Percentiles rank a stretch among this genome's conserved stretches.
These are phyloP conservation scores for Umbilicaria muhlenbergii DNA, from an alignment of 495 filamentous ascomycete genomes.

Conservation along the genomic window DNA sequence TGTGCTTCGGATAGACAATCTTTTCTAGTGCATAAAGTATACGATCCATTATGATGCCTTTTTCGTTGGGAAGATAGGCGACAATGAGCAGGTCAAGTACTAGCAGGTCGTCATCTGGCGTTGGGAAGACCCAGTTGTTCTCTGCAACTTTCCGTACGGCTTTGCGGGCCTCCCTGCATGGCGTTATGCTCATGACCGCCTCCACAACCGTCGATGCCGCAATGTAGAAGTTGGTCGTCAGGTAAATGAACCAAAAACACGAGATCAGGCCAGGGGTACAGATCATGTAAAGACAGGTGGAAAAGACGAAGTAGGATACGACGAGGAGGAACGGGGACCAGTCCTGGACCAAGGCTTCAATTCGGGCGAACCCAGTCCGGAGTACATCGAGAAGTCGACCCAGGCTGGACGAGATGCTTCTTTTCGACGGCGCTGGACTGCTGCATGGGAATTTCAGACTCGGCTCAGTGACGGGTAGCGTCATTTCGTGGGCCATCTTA, in stretches of 20 bases:
- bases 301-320: slow-evolving; percentile 22
- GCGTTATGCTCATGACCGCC: slow-evolving; percentile 19
- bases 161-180: slow-evolving; percentile 16
- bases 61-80: slow-evolving; percentile 26
- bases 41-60: slow-evolving; percentile 27
- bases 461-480: no score
- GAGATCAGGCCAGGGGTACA: slow-evolving; percentile 15
- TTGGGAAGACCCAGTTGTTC: slow-evolving; percentile 21
- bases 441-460: no score
- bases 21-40: slow-evolving; percentile 21
- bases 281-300: slow-evolving; percentile 20
- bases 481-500: no score
- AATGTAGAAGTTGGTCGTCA: slow-evolving; percentile 23
- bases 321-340: slow-evolving; percentile 24
- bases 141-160: slow-evolving; percentile 15
- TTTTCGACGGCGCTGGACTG: no score
- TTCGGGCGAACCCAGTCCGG: neutral
- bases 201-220: slow-evolving; percentile 20
- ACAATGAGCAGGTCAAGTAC: slow-evolving; percentile 25
- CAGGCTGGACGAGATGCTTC: neutral
- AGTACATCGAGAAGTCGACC: slow-evolving; percentile 2
- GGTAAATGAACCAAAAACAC: slow-evolving; percentile 23
- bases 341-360: slow-evolving; percentile 15
- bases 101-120: slow-evolving; percentile 17
- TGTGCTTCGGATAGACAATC: slow-evolving; percentile 22